phyloP scores from a whole-genome alignment of 192 early-diverging fungal genomes.

The Umbelopsis ramanniana region DNA sequence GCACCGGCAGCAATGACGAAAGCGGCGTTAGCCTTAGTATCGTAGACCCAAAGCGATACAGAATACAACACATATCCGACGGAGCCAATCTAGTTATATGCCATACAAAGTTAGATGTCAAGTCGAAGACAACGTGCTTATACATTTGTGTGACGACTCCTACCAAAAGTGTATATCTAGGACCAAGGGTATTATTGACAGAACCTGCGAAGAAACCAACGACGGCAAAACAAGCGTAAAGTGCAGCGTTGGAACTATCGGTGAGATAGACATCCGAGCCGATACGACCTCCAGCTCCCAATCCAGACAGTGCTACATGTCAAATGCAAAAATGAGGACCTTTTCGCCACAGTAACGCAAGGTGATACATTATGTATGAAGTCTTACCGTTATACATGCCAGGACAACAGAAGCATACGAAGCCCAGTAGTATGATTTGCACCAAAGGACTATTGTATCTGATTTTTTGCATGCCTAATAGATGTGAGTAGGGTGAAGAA shows the following conservation, averaged over 20 bases:
- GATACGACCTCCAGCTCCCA: constrained; percentile 43
- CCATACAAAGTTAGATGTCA: not conserved
- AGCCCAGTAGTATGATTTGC: constrained; percentile 72
- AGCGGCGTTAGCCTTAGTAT: constrained; percentile 55
- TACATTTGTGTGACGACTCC: not conserved
- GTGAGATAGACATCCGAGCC: constrained; percentile 34
- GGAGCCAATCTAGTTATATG: constrained; percentile 51
- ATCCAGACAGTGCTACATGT: constrained; percentile 48
- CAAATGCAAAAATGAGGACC: constrained; percentile 74
- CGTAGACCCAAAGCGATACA: constrained; percentile 57
- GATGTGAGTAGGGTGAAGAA: not conserved
- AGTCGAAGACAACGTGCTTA: too few species aligned
- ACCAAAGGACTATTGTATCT: constrained; percentile 58
- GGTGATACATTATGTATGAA: constrained; percentile 24
- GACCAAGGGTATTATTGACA: constrained; percentile 35
- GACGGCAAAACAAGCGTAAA: constrained; percentile 38
- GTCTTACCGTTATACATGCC: constrained; percentile 72
- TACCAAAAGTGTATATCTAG: constrained; percentile 29
- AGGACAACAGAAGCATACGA: constrained; percentile 79
- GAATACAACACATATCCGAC: constrained; percentile 74
- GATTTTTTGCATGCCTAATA: not conserved
- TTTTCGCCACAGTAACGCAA: constrained; percentile 68
- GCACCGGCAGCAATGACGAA: constrained; percentile 80
- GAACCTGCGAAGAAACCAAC: constrained; percentile 44
- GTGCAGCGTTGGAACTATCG: constrained; percentile 32